Conservation (phyloP, 1,284 basidiomycete species). For the Schizopora paradoxa region DNA sequence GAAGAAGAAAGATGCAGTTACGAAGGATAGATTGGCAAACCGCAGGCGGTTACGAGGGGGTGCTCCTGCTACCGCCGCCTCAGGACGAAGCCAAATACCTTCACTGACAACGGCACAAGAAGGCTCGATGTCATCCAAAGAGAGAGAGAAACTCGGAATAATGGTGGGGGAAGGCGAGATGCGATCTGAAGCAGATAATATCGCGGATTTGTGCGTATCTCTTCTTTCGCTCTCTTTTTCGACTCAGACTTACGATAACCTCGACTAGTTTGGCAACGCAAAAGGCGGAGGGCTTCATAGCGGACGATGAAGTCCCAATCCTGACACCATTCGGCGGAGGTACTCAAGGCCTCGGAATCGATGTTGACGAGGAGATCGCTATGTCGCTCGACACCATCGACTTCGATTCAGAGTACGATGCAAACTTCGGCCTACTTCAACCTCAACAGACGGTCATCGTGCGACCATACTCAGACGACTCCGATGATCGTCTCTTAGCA, state of each 20-base stretch:
- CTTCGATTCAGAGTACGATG: slow-evolving; percentile 56
- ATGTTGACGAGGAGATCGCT: slow-evolving; percentile 28
- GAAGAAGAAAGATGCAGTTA: slow-evolving; percentile 67
- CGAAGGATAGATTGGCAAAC: slow-evolving; percentile 46
- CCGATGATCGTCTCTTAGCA: slow-evolving; percentile 84
- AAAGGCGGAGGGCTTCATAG: slow-evolving; percentile 21
- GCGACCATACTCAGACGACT: slow-evolving; percentile 86
- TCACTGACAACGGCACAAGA: slow-evolving; percentile 8
- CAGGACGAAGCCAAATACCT: slow-evolving; percentile 22
- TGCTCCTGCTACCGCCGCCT: slow-evolving; percentile 34
- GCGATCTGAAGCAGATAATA: slow-evolving; percentile 48
- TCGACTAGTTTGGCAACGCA: slow-evolving; percentile 11
- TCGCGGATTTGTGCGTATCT: slow-evolving; percentile 54
- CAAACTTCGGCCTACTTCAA: slow-evolving; percentile 76
- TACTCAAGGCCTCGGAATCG: slow-evolving; percentile 29
- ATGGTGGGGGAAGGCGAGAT: slow-evolving; percentile 36
- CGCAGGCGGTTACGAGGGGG: slow-evolving; percentile 64
- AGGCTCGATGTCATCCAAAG: slow-evolving; percentile 18
- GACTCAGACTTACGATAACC: not conserved
- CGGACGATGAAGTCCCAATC: not conserved
- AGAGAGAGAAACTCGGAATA: slow-evolving; percentile 23
- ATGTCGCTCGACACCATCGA: slow-evolving; percentile 14
- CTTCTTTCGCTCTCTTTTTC: not conserved
- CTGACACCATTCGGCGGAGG: not conserved
- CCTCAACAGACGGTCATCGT: slow-evolving; percentile 83